phyloP scores from a whole-genome alignment of 768 basidiomycete species.

The Pilatotrama ljubarskyi region DNA sequence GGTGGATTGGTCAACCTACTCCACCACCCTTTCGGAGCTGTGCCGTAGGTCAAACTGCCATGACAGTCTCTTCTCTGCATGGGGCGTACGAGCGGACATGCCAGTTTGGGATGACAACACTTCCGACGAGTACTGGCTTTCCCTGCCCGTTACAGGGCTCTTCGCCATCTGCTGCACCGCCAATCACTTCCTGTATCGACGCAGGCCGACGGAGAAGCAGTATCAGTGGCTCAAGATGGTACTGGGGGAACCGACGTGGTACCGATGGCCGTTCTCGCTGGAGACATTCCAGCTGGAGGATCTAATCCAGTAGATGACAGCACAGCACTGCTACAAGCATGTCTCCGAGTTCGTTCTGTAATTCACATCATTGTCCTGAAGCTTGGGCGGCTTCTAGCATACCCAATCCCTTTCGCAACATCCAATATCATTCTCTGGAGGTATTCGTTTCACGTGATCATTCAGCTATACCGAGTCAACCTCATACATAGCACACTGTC shows the following conservation, averaged over 20 bases:
- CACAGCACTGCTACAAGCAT: no score
- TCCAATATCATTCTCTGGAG: no score
- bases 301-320: no score
- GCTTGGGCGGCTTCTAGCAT: no score
- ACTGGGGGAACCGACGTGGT: not conserved
- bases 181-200: not conserved
- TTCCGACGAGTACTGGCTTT: not conserved
- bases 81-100: not conserved
- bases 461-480: no score
- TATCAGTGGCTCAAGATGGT: not conserved
- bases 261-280: not conserved
- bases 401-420: no score
- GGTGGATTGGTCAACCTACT: not conserved
- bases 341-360: no score
- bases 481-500: no score
- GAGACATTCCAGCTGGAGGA: no score
- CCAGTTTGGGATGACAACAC: not conserved
- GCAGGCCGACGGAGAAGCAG: not conserved
- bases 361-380: no score
- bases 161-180: not conserved
- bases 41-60: not conserved
- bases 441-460: no score
- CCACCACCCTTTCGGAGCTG: not conserved
- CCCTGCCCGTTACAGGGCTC: not conserved
- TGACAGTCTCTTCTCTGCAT: not conserved